Conservation (phyloP, 331 rosid species). For the Telfairia occidentalis region DNA sequence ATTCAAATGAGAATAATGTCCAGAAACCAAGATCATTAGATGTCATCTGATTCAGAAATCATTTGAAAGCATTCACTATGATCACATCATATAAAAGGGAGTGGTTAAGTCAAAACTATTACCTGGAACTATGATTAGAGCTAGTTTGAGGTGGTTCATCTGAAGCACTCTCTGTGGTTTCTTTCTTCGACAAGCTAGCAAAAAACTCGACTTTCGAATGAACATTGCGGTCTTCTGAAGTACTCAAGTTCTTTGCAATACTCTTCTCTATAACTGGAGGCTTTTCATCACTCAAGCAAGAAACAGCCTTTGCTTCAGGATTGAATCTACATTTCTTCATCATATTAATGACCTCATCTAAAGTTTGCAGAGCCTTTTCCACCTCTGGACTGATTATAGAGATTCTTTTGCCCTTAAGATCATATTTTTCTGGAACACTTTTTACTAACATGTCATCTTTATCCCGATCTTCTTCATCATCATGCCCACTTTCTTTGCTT, state of each 20-base stretch:
- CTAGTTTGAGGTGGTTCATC: constrained; percentile 18
- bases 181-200: constrained; percentile 16
- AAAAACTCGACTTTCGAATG: constrained; percentile 14
- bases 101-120: neutral
- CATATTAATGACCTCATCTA: constrained; percentile 53
- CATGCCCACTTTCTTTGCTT: constrained; percentile 21
- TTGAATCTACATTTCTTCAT: constrained; percentile 33
- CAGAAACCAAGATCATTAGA: neutral
- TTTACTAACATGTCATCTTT: constrained; percentile 8
- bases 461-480: constrained; percentile 20
- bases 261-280: constrained; percentile 17
- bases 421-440: constrained; percentile 17
- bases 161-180: constrained; percentile 18
- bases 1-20: neutral
- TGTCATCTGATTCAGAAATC: neutral
- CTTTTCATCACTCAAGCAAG: constrained; percentile 22
- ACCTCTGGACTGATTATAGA: constrained; percentile 46
- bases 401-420: constrained; percentile 24
- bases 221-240: constrained; percentile 19
- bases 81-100: neutral
- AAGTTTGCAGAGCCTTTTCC: constrained; percentile 57
- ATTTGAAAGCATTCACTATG: neutral
- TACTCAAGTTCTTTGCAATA: constrained; percentile 13
- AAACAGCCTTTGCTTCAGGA: constrained; percentile 19
- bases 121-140: constrained; percentile 45